Conservation (phyloP, 352 stramenopile genomes). For the Thraustochytrium striatum region DNA sequence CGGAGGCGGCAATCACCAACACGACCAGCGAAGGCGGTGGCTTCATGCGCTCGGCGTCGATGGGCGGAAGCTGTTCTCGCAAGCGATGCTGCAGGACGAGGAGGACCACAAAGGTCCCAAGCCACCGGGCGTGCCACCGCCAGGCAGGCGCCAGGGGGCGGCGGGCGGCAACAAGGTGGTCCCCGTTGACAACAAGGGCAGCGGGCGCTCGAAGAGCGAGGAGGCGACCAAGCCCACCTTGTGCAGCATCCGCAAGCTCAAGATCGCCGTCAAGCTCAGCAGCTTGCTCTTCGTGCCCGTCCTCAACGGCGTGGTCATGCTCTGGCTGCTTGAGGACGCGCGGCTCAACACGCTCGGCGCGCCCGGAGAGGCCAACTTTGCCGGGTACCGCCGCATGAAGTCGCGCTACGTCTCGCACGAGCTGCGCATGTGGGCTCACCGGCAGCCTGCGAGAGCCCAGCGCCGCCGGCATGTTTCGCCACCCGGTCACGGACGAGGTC, state of each 20-base stretch:
- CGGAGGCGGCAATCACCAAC: too few species aligned
- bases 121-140: too few species aligned
- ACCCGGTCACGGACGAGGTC: too few species aligned
- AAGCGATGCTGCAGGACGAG: too few species aligned
- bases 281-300: background rate
- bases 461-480: too few species aligned
- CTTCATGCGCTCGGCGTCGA: too few species aligned
- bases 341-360: background rate
- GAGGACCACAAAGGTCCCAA: too few species aligned
- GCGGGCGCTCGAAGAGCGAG: background rate
- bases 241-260: background rate
- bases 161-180: too few species aligned
- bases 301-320: background rate
- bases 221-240: background rate
- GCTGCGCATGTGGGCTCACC: slow-evolving; percentile 5
- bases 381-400: slow-evolving; percentile 3
- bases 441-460: background rate
- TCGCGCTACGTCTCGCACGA: background rate
- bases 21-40: too few species aligned
- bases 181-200: too few species aligned
- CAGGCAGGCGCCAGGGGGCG: too few species aligned
- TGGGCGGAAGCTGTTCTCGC: too few species aligned
- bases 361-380: background rate
- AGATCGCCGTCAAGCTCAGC: background rate
- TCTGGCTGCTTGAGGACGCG: background rate